phyloP scores from a whole-genome alignment of 2,329 filamentous ascomycete genomes.

The Akanthomyces dipterigenus region DNA sequence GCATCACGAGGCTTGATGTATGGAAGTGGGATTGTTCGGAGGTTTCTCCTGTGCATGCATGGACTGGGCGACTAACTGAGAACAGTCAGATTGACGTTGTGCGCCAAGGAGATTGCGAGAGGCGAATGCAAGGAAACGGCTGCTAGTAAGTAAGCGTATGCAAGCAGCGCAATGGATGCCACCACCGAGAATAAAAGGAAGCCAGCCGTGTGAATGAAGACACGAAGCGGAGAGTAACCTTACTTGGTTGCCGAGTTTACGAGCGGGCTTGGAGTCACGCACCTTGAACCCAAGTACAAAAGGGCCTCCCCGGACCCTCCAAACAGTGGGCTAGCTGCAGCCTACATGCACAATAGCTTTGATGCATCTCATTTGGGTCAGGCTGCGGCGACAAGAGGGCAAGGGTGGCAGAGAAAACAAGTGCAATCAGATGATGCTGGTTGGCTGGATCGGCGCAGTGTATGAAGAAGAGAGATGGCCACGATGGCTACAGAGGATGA shows the following conservation, averaged over 20 bases:
- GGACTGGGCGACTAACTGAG: not conserved
- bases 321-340: not conserved
- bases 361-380: not conserved
- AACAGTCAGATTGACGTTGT: not conserved
- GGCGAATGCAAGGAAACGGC: no score
- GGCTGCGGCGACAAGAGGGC: not conserved
- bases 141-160: not conserved
- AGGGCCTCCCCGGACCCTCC: not conserved
- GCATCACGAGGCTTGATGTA: constrained; percentile 1
- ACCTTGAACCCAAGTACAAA: not conserved
- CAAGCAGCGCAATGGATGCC: not conserved
- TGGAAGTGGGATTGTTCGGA: constrained; percentile 2
- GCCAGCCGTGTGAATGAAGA: not conserved
- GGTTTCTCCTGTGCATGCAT: not conserved
- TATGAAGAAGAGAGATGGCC: not conserved
- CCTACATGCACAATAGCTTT: not conserved
- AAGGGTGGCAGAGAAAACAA: not conserved
- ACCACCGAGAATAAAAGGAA: not conserved
- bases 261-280: not conserved
- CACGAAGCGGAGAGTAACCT: no score
- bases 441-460: not conserved
- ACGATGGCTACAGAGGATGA: not conserved
- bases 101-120: not conserved
- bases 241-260: not conserved
- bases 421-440: not conserved